A percentile compares a stretch with the other conserved stretches of the same genome.
Conservation (phyloP, 768 basidiomycete species). For the Butyriboletus loyo region DNA sequence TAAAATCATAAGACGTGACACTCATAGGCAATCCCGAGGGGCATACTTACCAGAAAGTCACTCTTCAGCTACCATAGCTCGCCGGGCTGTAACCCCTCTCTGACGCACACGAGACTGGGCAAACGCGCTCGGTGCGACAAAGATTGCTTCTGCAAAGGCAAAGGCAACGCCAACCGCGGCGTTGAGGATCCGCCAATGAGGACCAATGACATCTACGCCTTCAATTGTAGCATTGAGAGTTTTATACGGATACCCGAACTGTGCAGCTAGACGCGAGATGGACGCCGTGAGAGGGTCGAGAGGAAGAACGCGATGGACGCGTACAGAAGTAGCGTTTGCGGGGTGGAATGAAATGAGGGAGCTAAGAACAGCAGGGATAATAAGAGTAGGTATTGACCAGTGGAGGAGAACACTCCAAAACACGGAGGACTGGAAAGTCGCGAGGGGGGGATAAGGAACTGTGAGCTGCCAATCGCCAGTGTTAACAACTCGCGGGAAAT, state of each 20-base stretch:
- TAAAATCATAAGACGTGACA: not conserved
- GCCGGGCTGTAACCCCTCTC: slow-evolving; percentile 22
- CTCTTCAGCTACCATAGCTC: slow-evolving; percentile 22
- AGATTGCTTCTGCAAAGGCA: slow-evolving; percentile 66
- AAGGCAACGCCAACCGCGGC: slow-evolving; percentile 59
- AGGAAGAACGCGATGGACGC: slow-evolving; percentile 23
- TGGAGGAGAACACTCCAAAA: slow-evolving; percentile 57
- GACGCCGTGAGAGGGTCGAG: slow-evolving; percentile 65
- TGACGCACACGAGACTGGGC: slow-evolving; percentile 28
- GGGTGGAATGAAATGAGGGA: slow-evolving; percentile 63
- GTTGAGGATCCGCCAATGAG: slow-evolving; percentile 51
- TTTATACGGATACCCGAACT: slow-evolving; percentile 54
- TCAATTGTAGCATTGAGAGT: slow-evolving; percentile 19
- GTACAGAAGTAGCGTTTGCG: slow-evolving; percentile 26
- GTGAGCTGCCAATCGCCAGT: slow-evolving; percentile 14
- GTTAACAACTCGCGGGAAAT: slow-evolving; percentile 9
- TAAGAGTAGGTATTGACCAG: slow-evolving; percentile 60
- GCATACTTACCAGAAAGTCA: not conserved
- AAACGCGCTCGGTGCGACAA: slow-evolving; percentile 41
- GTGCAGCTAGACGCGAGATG: slow-evolving; percentile 60
- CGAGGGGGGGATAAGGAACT: slow-evolving; percentile 49
- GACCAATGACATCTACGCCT: slow-evolving; percentile 54
- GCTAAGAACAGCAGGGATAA: slow-evolving; percentile 57
- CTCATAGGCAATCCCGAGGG: not conserved
- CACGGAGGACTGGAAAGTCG: slow-evolving; percentile 41